Base-by-base conservation (phyloP, 208 protist genomes). In the Strigomonas culicis region DNA sequence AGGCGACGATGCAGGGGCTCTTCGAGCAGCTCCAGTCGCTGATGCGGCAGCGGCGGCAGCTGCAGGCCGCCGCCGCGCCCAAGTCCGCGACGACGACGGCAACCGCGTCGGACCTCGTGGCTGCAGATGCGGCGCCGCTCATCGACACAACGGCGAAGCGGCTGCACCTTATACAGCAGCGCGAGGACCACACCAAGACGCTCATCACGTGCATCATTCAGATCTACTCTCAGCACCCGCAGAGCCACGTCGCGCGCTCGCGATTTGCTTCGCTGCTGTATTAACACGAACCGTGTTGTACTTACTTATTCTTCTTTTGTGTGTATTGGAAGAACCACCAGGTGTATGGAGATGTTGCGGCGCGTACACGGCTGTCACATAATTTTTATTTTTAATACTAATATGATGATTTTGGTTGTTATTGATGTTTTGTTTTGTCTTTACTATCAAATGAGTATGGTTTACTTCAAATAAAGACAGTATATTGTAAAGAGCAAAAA, bases 201-300 rank as follows among this genome's bases (percentile, higher is more conserved):
- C 52, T 87, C 32, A 51, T 93, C 39, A 86, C 80, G 47, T 80
- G 70, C 31, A 49, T 92, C 21, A 43, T 95, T 50, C 81, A 93
- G 61, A 56, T 91, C 8, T 87, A 88, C 53, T 43, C 81, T 13
- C 63, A 44, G 0, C 84, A 95, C 53, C 73, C 84, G 27, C 80
- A 83, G 59, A 83, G 76, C 44, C 81, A 90, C 28, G 74, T 74
- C 8, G 79, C 86, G 24, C 80, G 89, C 22, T 73, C 84, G 25
- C 69, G 81, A 15, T 72, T 95, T 2, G 77, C 84, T 3, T 95
- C 89, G 1, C 55, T 95, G 3, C 34, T 95, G 50, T 86, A 89
- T 57, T 95, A 61, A 72, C 13, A 32, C 34, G 10, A 34, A n/a
- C 25, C 30, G 2, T 51, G 34, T 13, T 15, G 36, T 15, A 6